Percentiles rank a stretch among this genome's conserved stretches.
These are phyloP conservation scores for Lithocarpus polystachyus DNA, from an alignment of 306 rosid species.

Conservation along the genomic window DNA sequence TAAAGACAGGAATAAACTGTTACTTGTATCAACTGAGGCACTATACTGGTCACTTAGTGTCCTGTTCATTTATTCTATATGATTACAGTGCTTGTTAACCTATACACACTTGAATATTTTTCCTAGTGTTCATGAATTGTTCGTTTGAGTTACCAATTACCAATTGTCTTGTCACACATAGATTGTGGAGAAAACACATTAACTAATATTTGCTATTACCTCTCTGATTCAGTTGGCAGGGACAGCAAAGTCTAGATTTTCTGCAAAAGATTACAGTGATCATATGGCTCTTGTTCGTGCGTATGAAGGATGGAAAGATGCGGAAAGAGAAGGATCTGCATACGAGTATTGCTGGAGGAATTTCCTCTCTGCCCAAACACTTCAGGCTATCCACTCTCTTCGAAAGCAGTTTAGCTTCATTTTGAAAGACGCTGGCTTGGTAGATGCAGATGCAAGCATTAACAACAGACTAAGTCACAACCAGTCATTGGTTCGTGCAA, in stretches of 20 bases:
- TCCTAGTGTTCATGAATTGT: constrained; percentile 3
- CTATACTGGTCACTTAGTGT: neutral
- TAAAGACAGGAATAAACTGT: neutral
- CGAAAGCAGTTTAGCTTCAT: constrained; percentile 90
- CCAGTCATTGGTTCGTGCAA: constrained; percentile 90
- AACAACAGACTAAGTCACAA: constrained; percentile 80
- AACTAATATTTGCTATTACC: constrained; percentile 13
- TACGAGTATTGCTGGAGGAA: constrained; percentile 99
- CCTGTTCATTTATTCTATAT: neutral
- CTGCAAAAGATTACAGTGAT: constrained; percentile 97
- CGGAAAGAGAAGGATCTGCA: constrained; percentile 98
- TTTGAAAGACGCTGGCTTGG: constrained; percentile 81
- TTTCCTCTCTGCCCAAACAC: constrained; percentile 94
- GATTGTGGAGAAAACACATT: neutral
- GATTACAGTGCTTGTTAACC: neutral
- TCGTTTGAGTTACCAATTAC: neutral
- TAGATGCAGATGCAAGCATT: constrained; percentile 63
- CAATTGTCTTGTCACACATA: neutral
- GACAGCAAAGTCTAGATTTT: constrained; percentile 93
- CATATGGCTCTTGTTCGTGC: constrained; percentile 99
- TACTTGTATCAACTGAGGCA: neutral
- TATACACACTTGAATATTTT: neutral
- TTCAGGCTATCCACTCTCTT: constrained; percentile 96
- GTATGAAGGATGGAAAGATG: constrained; percentile 99
- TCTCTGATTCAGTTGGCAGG: constrained; percentile 78